Conservation (phyloP, 1,139 yeast species). For the Yamadazyma epiphylla region DNA sequence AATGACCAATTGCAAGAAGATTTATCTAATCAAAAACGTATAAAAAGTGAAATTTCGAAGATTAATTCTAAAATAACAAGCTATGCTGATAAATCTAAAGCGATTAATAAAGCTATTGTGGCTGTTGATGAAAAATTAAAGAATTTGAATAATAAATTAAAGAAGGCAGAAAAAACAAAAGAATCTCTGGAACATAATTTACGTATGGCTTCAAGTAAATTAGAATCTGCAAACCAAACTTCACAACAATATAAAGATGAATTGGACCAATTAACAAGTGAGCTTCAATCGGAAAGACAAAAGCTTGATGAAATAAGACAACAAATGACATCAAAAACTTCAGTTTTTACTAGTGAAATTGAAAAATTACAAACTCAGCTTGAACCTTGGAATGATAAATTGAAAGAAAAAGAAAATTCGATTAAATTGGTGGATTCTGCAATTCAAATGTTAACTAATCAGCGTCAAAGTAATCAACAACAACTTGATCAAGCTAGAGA, state of each 20-base stretch:
- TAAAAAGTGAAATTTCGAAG: conserved; percentile 26
- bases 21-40: conserved; percentile 26
- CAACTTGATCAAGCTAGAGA: conserved; percentile 47
- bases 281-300: conserved; percentile 51
- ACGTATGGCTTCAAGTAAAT: conserved; percentile 43
- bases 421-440: conserved; percentile 64
- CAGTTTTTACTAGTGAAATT: conserved; percentile 58
- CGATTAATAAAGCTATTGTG: conserved; percentile 50
- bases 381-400: conserved; percentile 80
- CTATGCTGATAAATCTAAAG: conserved; percentile 37
- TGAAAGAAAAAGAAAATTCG: conserved; percentile 63
- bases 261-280: conserved; percentile 38
- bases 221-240: conserved; percentile 43
- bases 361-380: conserved; percentile 60
- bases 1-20: conserved; percentile 34
- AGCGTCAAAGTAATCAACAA: conserved; percentile 38
- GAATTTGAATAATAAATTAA: conserved; percentile 54
- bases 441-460: conserved; percentile 54
- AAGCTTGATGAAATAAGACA: conserved; percentile 60
- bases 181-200: conserved; percentile 31
- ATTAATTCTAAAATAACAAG: conserved; percentile 28
- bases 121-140: conserved; percentile 73
- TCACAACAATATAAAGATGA: conserved; percentile 38
- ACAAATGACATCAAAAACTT: conserved; percentile 70
- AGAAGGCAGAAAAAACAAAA: conserved; percentile 56